A percentile compares a stretch with the other conserved stretches of the same genome.
phyloP scores from a whole-genome alignment of 257 asterid species.

The Eucommia ulmoides region DNA sequence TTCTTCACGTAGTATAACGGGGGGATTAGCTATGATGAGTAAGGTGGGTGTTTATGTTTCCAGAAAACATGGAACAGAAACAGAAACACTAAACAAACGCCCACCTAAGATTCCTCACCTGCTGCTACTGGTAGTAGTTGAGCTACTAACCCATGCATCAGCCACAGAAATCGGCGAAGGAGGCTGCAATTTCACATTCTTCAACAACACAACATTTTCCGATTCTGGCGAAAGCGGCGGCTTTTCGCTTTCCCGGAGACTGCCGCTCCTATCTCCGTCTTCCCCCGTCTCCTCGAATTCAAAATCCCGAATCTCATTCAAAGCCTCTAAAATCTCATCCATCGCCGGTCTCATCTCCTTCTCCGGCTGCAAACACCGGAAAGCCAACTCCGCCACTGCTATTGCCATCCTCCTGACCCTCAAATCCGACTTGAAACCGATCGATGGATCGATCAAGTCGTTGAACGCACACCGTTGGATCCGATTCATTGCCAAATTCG shows the following conservation, averaged over 20 bases:
- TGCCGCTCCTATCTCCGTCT: constrained; percentile 5
- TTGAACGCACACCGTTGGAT: constrained; percentile 25
- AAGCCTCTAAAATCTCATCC: constrained; percentile 28
- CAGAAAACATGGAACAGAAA: too few relatives aligned
- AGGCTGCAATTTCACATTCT: constrained; percentile 6
- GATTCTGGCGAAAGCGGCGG: constrained; percentile 16
- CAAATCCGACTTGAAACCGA: constrained; percentile 26
- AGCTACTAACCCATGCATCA: constrained; percentile 24
- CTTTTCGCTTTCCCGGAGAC: background rate
- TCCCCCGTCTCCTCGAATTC: constrained; percentile 2
- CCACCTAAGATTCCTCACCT: too few relatives aligned
- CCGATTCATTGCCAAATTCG: constrained; percentile 30
- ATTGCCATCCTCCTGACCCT: constrained; percentile 29
- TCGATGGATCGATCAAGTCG: constrained; percentile 31
- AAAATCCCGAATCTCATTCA: constrained; percentile 18
- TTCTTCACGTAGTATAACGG: too few relatives aligned
- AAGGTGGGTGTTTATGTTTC: too few relatives aligned
- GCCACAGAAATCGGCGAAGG: constrained; percentile 27
- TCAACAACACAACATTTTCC: constrained; percentile 22
- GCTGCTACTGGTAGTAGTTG: constrained; percentile 17
- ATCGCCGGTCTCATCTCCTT: constrained; percentile 43
- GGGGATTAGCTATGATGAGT: too few relatives aligned
- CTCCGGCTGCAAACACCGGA: constrained; percentile 36
- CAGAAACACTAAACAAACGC: too few relatives aligned
- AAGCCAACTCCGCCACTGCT: constrained; percentile 40